Evolutionary conservation across 768 basidiomycete species (phyloP), one percentile per base, ranked within the genome.

Genomic region (Termitomyces sp.): DNA sequence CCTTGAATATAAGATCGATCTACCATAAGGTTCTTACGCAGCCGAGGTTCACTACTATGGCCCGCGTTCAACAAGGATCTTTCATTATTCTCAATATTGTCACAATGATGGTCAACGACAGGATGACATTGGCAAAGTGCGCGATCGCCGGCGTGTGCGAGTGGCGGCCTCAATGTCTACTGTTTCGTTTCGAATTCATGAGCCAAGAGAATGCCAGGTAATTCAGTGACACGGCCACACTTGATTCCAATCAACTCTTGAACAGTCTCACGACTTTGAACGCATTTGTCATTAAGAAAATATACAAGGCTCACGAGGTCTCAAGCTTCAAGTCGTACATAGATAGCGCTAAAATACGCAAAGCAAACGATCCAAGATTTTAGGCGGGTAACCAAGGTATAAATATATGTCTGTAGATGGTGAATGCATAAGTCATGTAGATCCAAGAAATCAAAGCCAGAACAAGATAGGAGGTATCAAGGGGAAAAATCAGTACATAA

Each of bases 401-500:
- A 35, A 4, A 60, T 36, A 44, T 4, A 59, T 28, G 7, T 16
- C 6, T 23, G 44, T 28, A n/a, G 18, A 30, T 32, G 46, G 18
- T 46, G 18, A 57, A 48, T 57, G 40, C 53, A 59, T 52, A 53
- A 47, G n/a, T 33, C 41, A 32, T 33, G 51, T 18, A 38, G 40
- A 48, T 55, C 54, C 54, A 56, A 46, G 55, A 40, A 30, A 56
- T 30, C 3, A 47, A 32, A 54, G n/a, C 35, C 30, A 50, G 38
- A 47, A 33, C 50, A 28, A 60, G 23, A 32, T 18, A 14, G 9
- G 26, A 50, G 16, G 33, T 16, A 28, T 47, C 43, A 33, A 32
- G 36, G 20, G 20, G 47, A 26, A 33, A 35, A 50, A 20, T 41
- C 14, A 38, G 40, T 28, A 47, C 35, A 36, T 61, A 52, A 32